Percentiles rank a stretch among this genome's conserved stretches.
phyloP scores from a whole-genome alignment of 345 rosid species.

The Syzygium aqueum region DNA sequence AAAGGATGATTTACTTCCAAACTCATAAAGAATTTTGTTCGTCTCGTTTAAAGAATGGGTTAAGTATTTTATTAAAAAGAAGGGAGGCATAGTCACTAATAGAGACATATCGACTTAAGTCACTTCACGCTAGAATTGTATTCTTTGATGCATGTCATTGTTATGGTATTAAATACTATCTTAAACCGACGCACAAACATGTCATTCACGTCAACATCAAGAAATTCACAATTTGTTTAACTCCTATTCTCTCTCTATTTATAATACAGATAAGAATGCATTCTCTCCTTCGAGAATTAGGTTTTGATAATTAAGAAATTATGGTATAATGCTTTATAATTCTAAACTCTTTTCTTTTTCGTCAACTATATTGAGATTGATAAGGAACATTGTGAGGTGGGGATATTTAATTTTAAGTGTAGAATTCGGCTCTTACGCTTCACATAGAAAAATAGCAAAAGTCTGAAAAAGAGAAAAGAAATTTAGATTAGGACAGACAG shows the following conservation, averaged over 20 bases:
- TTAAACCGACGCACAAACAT: too few species aligned
- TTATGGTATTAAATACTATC: not conserved
- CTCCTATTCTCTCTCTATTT: not conserved
- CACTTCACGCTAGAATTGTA: not conserved
- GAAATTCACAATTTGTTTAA: not conserved
- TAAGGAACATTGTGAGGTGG: not conserved
- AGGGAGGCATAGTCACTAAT: not conserved
- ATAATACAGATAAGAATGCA: not conserved
- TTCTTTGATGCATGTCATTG: not conserved
- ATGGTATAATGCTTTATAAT: not conserved
- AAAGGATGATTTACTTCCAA: not conserved
- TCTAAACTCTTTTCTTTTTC: not conserved
- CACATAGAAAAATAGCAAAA: not conserved
- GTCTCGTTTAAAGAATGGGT: not conserved
- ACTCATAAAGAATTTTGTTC: not conserved
- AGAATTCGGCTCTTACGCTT: not conserved
- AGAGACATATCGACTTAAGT: not conserved
- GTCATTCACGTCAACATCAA: not conserved
- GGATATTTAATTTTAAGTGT: not conserved
- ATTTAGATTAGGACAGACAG: not conserved
- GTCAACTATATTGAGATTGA: not conserved
- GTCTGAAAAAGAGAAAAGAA: not conserved
- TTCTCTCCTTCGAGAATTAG: not conserved
- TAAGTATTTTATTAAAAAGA: not conserved
- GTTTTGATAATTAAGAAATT: not conserved